phyloP scores from a whole-genome alignment of 164 flowering plant species.

The Paratinospora sagittata region DNA sequence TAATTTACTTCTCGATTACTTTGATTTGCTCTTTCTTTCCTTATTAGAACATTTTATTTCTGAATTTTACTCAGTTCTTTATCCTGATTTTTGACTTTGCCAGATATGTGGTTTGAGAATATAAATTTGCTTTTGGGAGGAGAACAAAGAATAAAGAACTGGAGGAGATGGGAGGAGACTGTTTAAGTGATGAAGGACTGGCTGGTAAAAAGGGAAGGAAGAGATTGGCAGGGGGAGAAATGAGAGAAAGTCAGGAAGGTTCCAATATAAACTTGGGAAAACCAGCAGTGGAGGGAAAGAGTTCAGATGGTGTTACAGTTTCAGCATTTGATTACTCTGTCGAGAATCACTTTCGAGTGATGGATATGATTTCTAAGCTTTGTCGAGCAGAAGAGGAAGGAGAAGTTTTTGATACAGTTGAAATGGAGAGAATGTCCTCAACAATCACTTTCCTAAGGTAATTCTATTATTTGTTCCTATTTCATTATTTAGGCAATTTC shows the following conservation, averaged over 20 bases:
- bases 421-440: constrained; percentile 39
- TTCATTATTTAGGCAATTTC: no score
- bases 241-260: not conserved
- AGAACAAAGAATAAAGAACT: not conserved
- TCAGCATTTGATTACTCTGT: constrained; percentile 50
- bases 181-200: not conserved
- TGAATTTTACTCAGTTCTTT: not conserved
- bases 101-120: not conserved
- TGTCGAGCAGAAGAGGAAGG: constrained; percentile 30
- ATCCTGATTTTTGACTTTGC: not conserved
- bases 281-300: no score
- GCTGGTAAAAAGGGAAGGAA: not conserved
- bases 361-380: constrained; percentile 42
- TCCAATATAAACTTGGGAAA: constrained; percentile 2
- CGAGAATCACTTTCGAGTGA: constrained; percentile 52
- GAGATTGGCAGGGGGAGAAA: not conserved
- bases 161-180: not conserved
- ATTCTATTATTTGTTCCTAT: not conserved
- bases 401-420: constrained; percentile 25
- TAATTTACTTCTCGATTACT: not conserved
- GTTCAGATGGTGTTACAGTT: constrained; percentile 18
- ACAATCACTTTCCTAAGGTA: constrained; percentile 53
- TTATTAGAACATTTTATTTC: not conserved
- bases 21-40: not conserved
- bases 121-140: not conserved